Percentiles rank a stretch among this genome's conserved stretches.
phyloP scores from a whole-genome alignment of 2,329 filamentous ascomycete species.

The Beauveria sp. region DNA sequence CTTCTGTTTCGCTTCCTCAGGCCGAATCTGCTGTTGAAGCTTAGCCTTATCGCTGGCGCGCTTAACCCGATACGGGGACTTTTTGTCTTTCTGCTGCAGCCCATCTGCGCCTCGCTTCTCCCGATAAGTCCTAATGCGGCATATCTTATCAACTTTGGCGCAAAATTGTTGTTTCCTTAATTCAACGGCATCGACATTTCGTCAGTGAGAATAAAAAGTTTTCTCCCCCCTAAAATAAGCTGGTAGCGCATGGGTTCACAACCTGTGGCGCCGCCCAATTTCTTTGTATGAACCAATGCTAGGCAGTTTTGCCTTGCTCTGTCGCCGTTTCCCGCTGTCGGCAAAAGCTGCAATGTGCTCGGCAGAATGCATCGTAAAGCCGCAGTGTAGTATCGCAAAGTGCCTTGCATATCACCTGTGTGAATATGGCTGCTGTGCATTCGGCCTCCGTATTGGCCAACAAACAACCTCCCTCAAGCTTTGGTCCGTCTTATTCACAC shows the following conservation, averaged over 20 bases:
- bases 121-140: conserved; percentile 12
- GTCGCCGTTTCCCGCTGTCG: background rate
- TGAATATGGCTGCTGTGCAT: background rate
- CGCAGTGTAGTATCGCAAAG: background rate
- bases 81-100: conserved; percentile 6
- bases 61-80: conserved; percentile 7
- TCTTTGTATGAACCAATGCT: background rate
- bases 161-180: conserved; percentile 10
- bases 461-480: background rate
- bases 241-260: background rate
- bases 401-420: background rate
- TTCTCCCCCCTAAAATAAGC: background rate
- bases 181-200: conserved; percentile 10
- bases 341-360: background rate
- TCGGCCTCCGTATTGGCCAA: background rate
- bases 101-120: conserved; percentile 3
- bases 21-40: conserved; percentile 5
- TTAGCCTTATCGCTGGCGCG: conserved; percentile 8
- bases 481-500: conserved; percentile 4
- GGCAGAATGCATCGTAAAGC: background rate
- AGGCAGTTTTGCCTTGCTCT: background rate
- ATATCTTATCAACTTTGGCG: conserved; percentile 7
- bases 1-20: conserved; percentile 11
- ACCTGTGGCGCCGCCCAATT: background rate
- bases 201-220: conserved; percentile 1